Conservation (phyloP, 2,329 filamentous ascomycete genomes). For the Pseudogymnoascus sp. region DNA sequence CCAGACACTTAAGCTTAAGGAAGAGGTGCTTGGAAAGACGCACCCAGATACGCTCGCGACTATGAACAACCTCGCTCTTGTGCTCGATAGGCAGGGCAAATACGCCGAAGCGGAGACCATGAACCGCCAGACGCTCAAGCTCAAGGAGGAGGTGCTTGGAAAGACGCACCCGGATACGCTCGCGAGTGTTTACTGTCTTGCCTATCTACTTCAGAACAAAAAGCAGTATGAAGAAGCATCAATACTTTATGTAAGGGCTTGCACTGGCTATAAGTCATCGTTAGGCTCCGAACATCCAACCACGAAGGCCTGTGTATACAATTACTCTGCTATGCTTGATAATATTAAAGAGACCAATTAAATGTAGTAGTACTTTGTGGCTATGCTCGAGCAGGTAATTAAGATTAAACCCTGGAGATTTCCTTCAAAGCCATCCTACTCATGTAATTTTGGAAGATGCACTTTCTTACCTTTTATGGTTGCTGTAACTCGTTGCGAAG, state of each 20-base stretch:
- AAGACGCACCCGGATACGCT: constrained; percentile 14
- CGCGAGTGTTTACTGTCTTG: constrained; percentile 15
- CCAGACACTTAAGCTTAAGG: background rate
- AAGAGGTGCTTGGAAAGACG: constrained; percentile 7
- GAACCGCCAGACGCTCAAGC: constrained; percentile 3
- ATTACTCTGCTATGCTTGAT: constrained; percentile 12
- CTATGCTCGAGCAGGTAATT: background rate
- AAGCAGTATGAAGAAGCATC: constrained; percentile 15
- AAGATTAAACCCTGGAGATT: too few species aligned
- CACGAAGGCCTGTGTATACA: constrained; percentile 12
- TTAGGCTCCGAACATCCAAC: constrained; percentile 15
- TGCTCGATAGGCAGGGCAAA: constrained; percentile 10
- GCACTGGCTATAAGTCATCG: constrained; percentile 14
- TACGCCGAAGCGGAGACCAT: constrained; percentile 11
- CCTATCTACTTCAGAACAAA: constrained; percentile 15
- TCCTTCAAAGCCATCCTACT: too few species aligned
- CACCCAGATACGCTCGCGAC: constrained; percentile 6
- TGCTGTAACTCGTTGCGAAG: too few species aligned
- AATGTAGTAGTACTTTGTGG: background rate
- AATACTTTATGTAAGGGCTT: constrained; percentile 18
- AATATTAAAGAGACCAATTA: background rate
- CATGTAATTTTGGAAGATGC: too few species aligned
- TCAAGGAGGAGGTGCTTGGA: constrained; percentile 11
- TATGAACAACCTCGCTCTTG: constrained; percentile 7
- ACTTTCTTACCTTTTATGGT: too few species aligned